These are phyloP conservation scores for Citrus inodora DNA, from an alignment of 345 rosid genomes.

Conservation along the genomic window DNA sequence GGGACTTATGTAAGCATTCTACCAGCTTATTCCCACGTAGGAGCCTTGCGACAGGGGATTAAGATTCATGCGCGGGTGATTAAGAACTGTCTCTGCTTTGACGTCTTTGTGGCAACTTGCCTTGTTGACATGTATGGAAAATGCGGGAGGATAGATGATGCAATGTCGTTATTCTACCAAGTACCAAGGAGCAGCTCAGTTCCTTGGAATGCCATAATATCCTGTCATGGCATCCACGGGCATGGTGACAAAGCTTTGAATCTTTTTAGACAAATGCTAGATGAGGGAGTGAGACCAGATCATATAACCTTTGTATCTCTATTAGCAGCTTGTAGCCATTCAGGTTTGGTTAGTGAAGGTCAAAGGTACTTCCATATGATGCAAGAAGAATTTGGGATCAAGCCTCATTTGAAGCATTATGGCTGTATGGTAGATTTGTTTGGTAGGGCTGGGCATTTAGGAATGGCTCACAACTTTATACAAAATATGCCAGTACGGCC, in stretches of 20 bases:
- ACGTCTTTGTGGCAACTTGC: conserved; percentile 49
- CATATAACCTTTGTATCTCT: conserved; percentile 53
- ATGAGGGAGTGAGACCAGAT: conserved; percentile 49
- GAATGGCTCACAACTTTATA: conserved; percentile 40
- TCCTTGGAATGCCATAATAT: conserved; percentile 59
- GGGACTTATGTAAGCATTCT: conserved; percentile 61
- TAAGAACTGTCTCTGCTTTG: conserved; percentile 33
- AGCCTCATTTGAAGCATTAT: conserved; percentile 53
- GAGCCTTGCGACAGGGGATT: conserved; percentile 58
- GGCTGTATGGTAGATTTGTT: conserved; percentile 69
- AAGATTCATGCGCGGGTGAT: conserved; percentile 40
- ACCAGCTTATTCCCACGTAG: conserved; percentile 52
- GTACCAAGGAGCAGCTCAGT: conserved; percentile 39
- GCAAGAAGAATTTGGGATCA: conserved; percentile 40
- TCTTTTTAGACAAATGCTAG: conserved; percentile 48
- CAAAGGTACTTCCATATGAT: conserved; percentile 45
- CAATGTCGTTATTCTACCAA: conserved; percentile 39
- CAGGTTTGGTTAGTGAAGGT: conserved; percentile 52
- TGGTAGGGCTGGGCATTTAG: conserved; percentile 53
- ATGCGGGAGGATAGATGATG: conserved; percentile 53
- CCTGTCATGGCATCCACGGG: conserved; percentile 55
- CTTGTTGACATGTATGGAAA: conserved; percentile 62
- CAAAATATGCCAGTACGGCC: conserved; percentile 46
- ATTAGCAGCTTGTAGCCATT: conserved; percentile 62
- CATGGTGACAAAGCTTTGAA: conserved; percentile 42